phyloP scores from a whole-genome alignment of 2,329 filamentous ascomycete species.

The Trichothecium roseum region DNA sequence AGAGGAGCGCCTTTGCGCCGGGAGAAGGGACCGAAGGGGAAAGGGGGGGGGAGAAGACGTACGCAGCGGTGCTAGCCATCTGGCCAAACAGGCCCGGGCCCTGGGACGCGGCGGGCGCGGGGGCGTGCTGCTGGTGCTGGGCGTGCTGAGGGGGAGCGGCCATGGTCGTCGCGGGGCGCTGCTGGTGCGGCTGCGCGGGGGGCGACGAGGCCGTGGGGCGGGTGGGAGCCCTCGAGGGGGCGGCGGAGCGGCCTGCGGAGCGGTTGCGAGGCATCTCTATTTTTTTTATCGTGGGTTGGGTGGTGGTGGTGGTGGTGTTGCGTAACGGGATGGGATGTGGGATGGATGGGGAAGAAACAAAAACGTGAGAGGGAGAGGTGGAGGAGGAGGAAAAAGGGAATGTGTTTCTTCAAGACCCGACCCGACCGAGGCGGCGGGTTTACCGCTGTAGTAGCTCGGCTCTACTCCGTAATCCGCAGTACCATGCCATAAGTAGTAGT shows the following conservation, averaged over 20 bases:
- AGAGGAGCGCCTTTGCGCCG: not conserved
- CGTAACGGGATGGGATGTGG: too few species aligned
- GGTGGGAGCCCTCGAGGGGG: slow-evolving; percentile 42
- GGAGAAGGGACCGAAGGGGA: not conserved
- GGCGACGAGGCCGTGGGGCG: slow-evolving; percentile 56
- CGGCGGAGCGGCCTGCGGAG: slow-evolving; percentile 46
- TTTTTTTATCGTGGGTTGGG: slow-evolving; percentile 18
- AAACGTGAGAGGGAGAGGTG: slow-evolving; percentile 1
- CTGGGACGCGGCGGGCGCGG: slow-evolving; percentile 40
- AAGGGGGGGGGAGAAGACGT: slow-evolving; percentile 34
- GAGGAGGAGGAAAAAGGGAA: slow-evolving; percentile 5
- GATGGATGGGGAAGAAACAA: too few species aligned
- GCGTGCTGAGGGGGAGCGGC: slow-evolving; percentile 35
- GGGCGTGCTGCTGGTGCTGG: slow-evolving; percentile 36
- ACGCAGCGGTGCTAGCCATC: slow-evolving; percentile 98
- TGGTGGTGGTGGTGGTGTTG: slow-evolving; percentile 1
- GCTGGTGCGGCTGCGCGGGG: slow-evolving; percentile 49
- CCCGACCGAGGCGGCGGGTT: too few species aligned
- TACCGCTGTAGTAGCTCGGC: too few species aligned
- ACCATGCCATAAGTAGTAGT: too few species aligned
- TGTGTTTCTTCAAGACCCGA: slow-evolving; percentile 3
- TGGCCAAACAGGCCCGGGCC: slow-evolving; percentile 86
- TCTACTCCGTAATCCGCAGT: too few species aligned
- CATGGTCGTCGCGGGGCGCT: slow-evolving; percentile 61
- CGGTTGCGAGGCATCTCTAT: slow-evolving; percentile 65